Base-by-base conservation (phyloP, 345 rosid genomes). In the Acer saccharum region DNA sequence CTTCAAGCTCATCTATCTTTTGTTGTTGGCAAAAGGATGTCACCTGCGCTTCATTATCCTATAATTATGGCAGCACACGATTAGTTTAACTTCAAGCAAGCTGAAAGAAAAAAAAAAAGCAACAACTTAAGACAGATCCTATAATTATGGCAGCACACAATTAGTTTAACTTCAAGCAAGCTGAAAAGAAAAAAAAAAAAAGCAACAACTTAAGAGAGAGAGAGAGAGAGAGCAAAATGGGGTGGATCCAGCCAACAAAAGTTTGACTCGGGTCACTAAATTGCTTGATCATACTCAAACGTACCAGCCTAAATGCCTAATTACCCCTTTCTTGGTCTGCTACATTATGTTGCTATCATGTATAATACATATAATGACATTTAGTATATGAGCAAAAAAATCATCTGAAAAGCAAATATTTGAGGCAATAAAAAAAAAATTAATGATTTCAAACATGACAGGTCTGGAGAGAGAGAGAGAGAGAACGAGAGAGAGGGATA, bases 1-100 rank as follows among this genome's bases (percentile, higher is more conserved):
- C 91, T 82, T 95, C 97, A 73, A 94, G 94, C 83, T 93, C 98
- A 39, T 88, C 94, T 75, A 95, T 87, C 84, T 81, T 91, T 73
- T 63, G 87, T 72, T 83, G 89, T 77, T 88, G 95, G 80, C 73
- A 79, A 79, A 84, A 68, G 57, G 90, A 79, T 69, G 75, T 68
- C 79, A 74, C 82, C 82, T 88, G 90, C 74, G 98, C 87, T 86
- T 93, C 98, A 79, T 81, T 90, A 25, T 80, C 89, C 98, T 95
- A 80, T 69, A 85, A 71, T 69, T 39, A 80, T 10, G 57, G 71
- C 57, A 10, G 27, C 12, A n/a, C 64, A 62, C 14, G 10, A 39
- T 52, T 39, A 79, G 52, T 54, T 44, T 8, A 25, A 43, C 44
- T 41, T 29, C 58, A 46, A 55, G 50, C 29, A 64, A 23, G 25